Conservation (phyloP, 306 rosid species). For the Acacia melanoxylon region DNA sequence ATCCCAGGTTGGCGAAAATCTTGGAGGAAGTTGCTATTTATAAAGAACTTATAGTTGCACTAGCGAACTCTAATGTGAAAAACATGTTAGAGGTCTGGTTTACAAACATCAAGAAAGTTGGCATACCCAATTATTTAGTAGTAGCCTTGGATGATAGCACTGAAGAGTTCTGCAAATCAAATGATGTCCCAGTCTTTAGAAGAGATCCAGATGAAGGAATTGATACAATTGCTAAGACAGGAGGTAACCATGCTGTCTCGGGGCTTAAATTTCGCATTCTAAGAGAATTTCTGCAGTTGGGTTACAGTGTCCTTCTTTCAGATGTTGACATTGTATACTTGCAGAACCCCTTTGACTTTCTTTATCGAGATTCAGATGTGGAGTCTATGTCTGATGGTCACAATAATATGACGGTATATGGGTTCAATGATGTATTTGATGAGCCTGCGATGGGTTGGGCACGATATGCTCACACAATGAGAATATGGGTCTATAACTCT, state of each 20-base stretch:
- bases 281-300: conserved; percentile 86
- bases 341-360: conserved; percentile 87
- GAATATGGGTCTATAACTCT: conserved; percentile 94
- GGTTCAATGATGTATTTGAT: conserved; percentile 82
- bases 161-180: conserved; percentile 65
- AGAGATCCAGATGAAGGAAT: conserved; percentile 75
- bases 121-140: conserved; percentile 74
- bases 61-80: conserved; percentile 77
- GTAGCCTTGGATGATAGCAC: conserved; percentile 68
- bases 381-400: conserved; percentile 96
- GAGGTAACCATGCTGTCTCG: conserved; percentile 82
- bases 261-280: conserved; percentile 76
- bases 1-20: conserved; percentile 74
- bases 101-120: conserved; percentile 70
- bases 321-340: conserved; percentile 84
- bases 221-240: conserved; percentile 59
- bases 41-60: conserved; percentile 68
- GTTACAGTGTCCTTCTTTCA: conserved; percentile 81
- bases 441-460: conserved; percentile 97
- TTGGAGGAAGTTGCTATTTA: conserved; percentile 66
- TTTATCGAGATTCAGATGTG: conserved; percentile 83
- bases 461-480: conserved; percentile 87
- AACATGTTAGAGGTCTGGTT: conserved; percentile 74
- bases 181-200: conserved; percentile 75
- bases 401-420: conserved; percentile 77